Evolutionary conservation across 495 filamentous ascomycete species (phyloP).

Genomic region (Penicillium manginii): DNA sequence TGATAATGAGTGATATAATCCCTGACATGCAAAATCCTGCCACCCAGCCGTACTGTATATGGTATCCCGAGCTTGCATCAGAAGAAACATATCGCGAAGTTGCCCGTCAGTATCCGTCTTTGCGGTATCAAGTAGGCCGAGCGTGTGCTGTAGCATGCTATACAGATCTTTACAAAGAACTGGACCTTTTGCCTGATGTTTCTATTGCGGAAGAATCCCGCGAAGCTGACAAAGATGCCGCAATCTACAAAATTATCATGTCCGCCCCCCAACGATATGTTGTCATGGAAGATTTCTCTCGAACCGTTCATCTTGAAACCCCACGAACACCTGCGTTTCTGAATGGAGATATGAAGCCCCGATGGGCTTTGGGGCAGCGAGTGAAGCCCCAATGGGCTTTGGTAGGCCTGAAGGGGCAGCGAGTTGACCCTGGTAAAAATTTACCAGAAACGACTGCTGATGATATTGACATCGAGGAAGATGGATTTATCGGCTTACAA

Average conservation of each 20-base stretch:
- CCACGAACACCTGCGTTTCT: slow-evolving; percentile 22
- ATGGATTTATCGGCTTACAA: slow-evolving; percentile 23
- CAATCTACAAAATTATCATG: slow-evolving; percentile 34
- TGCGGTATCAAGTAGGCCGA: slow-evolving; percentile 28
- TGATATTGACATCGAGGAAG: slow-evolving; percentile 29
- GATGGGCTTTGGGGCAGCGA: slow-evolving; percentile 16
- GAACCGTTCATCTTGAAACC: slow-evolving; percentile 22
- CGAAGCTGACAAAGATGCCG: slow-evolving; percentile 18
- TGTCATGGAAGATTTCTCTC: slow-evolving; percentile 35
- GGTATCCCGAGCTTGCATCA: slow-evolving; percentile 39
- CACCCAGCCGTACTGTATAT: slow-evolving; percentile 46
- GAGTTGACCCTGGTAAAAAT: slow-evolving; percentile 16
- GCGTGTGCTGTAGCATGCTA: slow-evolving; percentile 35
- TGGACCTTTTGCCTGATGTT: slow-evolving; percentile 31
- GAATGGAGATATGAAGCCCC: slow-evolving; percentile 36
- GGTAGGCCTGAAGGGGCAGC: slow-evolving; percentile 1
- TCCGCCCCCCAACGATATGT: slow-evolving; percentile 21
- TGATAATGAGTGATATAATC: slow-evolving; percentile 43
- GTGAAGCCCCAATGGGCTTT: slow-evolving; percentile 25
- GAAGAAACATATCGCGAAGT: slow-evolving; percentile 39
- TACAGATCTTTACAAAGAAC: slow-evolving; percentile 31
- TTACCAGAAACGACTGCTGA: slow-evolving; percentile 17
- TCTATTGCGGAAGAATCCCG: slow-evolving; percentile 35
- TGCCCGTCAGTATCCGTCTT: slow-evolving; percentile 18
- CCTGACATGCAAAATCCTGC: slow-evolving; percentile 34